Conservation (phyloP, 495 filamentous ascomycete genomes). For the Oidiodendron maius region DNA sequence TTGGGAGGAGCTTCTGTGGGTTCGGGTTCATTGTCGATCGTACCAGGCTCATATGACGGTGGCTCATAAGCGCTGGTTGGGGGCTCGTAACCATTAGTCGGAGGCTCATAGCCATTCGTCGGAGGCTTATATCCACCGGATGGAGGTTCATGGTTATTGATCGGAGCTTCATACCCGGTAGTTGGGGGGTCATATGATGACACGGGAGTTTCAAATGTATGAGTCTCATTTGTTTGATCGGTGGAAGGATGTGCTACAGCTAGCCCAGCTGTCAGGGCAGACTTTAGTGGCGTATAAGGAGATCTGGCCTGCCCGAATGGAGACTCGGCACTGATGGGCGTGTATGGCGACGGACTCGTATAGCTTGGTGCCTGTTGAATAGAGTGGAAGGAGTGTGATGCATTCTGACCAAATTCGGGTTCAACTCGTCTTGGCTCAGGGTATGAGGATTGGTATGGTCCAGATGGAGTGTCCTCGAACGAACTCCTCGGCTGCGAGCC, state of each 20-base stretch:
- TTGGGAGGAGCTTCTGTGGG: constrained; percentile 44
- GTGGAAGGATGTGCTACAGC: constrained; percentile 8
- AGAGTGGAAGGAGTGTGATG: constrained; percentile 10
- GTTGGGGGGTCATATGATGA: constrained; percentile 2
- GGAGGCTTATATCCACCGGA: constrained; percentile 5
- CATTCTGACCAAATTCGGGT: constrained; percentile 34
- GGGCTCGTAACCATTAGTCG: constrained; percentile 9
- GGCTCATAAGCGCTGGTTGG: constrained; percentile 37
- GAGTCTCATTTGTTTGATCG: constrained; percentile 8
- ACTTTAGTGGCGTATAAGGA: constrained; percentile 8
- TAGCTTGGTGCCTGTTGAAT: constrained; percentile 13
- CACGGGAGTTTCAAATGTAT: constrained; percentile 7
- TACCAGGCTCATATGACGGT: constrained; percentile 46
- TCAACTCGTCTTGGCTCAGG: constrained; percentile 37
- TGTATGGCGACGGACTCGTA: constrained; percentile 13
- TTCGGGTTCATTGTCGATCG: constrained; percentile 43
- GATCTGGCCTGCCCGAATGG: constrained; percentile 5
- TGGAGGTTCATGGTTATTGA: constrained; percentile 4
- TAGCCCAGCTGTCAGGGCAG: constrained; percentile 12
- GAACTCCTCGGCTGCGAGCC: constrained; percentile 38
- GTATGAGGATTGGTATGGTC: too few relatives aligned
- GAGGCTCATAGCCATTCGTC: constrained; percentile 15
- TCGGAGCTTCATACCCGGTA: constrained; percentile 4
- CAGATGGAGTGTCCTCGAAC: constrained; percentile 24
- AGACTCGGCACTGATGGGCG: constrained; percentile 9